phyloP scores from a whole-genome alignment of 768 basidiomycete species.

The Suillus plorans region DNA sequence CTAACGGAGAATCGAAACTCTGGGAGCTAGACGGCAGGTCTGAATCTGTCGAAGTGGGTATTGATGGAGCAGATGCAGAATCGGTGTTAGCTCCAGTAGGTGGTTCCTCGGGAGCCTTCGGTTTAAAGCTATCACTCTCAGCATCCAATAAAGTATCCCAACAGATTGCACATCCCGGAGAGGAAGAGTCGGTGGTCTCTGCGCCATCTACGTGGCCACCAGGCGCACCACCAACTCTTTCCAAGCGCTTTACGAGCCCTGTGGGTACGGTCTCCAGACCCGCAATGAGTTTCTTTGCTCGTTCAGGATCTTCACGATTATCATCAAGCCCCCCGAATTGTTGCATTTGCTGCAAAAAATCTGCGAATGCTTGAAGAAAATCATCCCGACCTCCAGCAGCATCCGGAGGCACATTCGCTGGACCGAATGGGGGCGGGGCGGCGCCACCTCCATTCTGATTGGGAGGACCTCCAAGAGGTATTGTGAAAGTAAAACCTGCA shows the following conservation, averaged over 20 bases:
- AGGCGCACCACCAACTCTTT: slow-evolving; percentile 43
- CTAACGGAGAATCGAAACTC: slow-evolving; percentile 9
- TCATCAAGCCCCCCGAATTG: slow-evolving; percentile 29
- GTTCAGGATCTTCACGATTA: slow-evolving; percentile 60
- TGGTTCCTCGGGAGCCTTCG: slow-evolving; percentile 13
- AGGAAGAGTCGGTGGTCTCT: slow-evolving; percentile 32
- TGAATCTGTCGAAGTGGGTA: slow-evolving; percentile 10
- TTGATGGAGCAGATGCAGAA: slow-evolving; percentile 3
- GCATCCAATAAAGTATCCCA: slow-evolving; percentile 64
- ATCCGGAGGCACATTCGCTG: slow-evolving; percentile 1
- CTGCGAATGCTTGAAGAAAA: slow-evolving; percentile 24
- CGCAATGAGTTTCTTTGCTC: slow-evolving; percentile 60
- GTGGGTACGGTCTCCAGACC: slow-evolving; percentile 66
- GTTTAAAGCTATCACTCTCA: slow-evolving; percentile 37
- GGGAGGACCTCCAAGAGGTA: slow-evolving; percentile 30
- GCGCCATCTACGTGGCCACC: slow-evolving; percentile 31
- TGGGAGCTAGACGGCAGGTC: slow-evolving; percentile 11
- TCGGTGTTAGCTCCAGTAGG: slow-evolving; percentile 14
- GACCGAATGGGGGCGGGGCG: slow-evolving; percentile 8
- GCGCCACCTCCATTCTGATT: slow-evolving; percentile 11
- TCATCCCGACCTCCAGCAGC: slow-evolving; percentile 17
- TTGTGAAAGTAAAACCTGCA: slow-evolving; percentile 35
- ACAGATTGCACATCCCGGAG: slow-evolving; percentile 67
- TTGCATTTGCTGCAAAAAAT: slow-evolving; percentile 26
- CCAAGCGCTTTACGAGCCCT: slow-evolving; percentile 65